Conservation (phyloP, 768 basidiomycete species). For the Tricholoma hemisulphureum region DNA sequence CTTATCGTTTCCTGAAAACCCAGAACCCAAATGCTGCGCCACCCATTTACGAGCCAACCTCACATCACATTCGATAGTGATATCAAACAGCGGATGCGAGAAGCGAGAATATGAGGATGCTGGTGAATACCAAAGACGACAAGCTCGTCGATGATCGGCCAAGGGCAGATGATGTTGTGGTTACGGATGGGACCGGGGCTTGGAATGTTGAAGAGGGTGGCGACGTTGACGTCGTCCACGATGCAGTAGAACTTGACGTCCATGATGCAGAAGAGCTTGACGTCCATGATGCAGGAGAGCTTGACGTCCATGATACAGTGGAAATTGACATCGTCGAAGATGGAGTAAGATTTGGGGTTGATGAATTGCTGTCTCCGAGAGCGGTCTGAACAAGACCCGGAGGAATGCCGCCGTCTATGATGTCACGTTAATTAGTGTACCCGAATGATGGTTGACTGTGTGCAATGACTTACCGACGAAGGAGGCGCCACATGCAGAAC, state of each 20-base stretch:
- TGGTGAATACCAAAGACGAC: conserved; percentile 8
- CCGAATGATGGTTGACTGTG: too few relatives aligned
- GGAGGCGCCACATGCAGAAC: conserved; percentile 37
- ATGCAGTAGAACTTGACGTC: conserved; percentile 1
- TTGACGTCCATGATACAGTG: conserved; percentile 1
- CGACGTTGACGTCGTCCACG: conserved; percentile 2
- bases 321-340: conserved; percentile 2
- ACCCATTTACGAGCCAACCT: not conserved
- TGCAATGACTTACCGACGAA: conserved; percentile 38
- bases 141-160: conserved; percentile 5
- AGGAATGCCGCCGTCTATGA: conserved; percentile 21
- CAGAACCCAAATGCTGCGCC: not conserved
- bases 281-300: too few relatives aligned
- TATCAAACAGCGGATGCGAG: not conserved
- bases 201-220: conserved; percentile 4
- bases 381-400: conserved; percentile 14
- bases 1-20: not conserved
- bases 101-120: not conserved
- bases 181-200: not conserved
- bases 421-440: not conserved
- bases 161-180: conserved; percentile 14
- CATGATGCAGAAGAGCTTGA: too few relatives aligned
- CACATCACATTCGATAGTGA: not conserved
- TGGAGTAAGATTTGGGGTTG: too few relatives aligned
- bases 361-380: not conserved